phyloP scores from a whole-genome alignment of 139 green algal species.

The Tetradesmus lagerheimii region DNA sequence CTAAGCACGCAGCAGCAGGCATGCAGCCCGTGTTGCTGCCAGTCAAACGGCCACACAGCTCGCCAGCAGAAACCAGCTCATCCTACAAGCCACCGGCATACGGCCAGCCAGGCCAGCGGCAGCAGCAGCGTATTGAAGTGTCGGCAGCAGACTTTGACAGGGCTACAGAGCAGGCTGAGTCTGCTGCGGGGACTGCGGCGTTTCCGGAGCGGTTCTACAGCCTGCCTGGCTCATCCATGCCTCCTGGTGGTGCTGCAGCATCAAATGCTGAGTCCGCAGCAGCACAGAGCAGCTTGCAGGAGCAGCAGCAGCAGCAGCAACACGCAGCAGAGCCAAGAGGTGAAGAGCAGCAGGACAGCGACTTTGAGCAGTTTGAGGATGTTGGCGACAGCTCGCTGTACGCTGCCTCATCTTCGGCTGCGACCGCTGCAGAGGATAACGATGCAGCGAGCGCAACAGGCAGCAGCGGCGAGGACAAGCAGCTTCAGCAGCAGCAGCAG shows the following conservation, averaged over 20 bases:
- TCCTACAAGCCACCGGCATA: not conserved
- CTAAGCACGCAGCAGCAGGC: not conserved
- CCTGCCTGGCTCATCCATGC: not conserved
- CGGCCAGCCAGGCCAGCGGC: not conserved
- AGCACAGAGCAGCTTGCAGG: not conserved
- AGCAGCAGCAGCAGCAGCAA: not conserved
- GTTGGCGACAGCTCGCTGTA: not conserved
- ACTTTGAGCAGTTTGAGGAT: not conserved
- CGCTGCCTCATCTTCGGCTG: not conserved
- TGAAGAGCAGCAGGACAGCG: not conserved
- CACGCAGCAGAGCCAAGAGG: not conserved
- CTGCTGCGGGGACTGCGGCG: not conserved
- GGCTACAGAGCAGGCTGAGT: not conserved
- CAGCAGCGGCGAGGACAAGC: not conserved
- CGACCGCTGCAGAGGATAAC: not conserved
- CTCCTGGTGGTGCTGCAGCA: not conserved
- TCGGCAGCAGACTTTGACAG: not conserved
- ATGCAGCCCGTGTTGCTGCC: not conserved
- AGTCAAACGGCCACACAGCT: not conserved
- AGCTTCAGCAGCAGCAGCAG: not conserved
- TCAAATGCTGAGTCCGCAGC: not conserved
- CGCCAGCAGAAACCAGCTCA: not conserved
- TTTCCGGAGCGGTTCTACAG: not conserved
- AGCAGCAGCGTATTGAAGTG: not conserved
- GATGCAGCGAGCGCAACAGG: not conserved